Percentiles rank a stretch among this genome's conserved stretches.
phyloP scores from a whole-genome alignment of 2,329 filamentous ascomycete genomes.

The Thielaviopsis musarum region DNA sequence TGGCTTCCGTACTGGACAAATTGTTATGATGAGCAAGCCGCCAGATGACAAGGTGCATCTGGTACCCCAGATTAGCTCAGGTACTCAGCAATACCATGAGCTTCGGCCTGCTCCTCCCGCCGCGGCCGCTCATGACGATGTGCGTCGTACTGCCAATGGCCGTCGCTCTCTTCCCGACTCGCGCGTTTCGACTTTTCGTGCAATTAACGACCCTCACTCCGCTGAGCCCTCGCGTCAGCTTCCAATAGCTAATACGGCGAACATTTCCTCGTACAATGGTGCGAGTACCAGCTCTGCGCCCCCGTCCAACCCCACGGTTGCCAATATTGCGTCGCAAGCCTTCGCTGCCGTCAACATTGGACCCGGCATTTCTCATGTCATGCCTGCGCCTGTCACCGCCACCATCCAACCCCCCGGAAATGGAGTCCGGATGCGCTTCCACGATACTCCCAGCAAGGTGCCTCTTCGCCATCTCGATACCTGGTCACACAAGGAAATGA shows the following conservation, averaged over 20 bases:
- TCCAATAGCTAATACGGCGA: neutral
- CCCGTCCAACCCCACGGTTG: neutral
- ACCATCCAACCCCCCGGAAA: neutral
- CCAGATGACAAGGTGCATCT: conserved; percentile 13
- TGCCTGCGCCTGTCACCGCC: neutral
- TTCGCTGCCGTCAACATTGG: neutral
- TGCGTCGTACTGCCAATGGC: neutral
- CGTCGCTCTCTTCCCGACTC: conserved; percentile 10
- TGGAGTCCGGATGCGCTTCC: neutral
- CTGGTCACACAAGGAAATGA: neutral
- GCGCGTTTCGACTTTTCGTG: neutral
- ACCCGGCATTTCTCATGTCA: neutral
- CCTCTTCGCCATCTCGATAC: neutral
- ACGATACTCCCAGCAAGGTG: neutral
- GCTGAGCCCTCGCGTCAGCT: conserved; percentile 1
- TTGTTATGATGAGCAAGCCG: conserved; percentile 15
- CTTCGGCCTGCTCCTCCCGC: conserved; percentile 6
- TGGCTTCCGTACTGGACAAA: conserved; percentile 14
- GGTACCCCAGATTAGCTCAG: conserved; percentile 10
- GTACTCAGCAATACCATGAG: conserved; percentile 10
- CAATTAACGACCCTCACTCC: conserved; percentile 3
- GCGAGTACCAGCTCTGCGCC: neutral
- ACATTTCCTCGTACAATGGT: neutral
- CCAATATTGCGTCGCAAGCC: neutral
- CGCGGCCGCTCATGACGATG: neutral